Percentiles rank a stretch among this genome's conserved stretches.
phyloP scores from a whole-genome alignment of 163 green algal genomes.

The Scenedesmus sp. region DNA sequence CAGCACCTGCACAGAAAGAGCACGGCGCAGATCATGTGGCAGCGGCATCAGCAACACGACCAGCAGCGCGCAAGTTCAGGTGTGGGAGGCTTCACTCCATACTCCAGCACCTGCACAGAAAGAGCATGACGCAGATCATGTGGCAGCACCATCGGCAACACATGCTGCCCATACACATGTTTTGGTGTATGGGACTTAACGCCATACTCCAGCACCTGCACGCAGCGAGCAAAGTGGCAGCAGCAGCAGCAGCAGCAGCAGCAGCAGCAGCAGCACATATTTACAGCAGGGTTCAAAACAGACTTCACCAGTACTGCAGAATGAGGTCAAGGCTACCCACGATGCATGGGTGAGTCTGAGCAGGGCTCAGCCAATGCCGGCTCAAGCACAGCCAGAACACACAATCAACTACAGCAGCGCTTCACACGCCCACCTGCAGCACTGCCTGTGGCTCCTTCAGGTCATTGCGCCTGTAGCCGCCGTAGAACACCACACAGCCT shows the following conservation, averaged over 20 bases:
- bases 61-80: neutral
- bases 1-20: constrained; percentile 22
- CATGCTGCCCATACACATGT: neutral
- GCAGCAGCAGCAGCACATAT: neutral
- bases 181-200: neutral
- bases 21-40: no score
- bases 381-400: neutral
- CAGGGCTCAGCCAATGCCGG: no score
- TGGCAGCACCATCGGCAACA: neutral
- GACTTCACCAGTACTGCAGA: no score
- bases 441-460: constrained; percentile 16
- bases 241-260: neutral
- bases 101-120: neutral
- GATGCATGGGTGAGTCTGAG: no score
- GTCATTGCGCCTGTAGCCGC: constrained; percentile 20
- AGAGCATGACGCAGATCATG: no score
- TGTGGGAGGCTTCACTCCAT: neutral
- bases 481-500: constrained; percentile 20
- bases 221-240: neutral
- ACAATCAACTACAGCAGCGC: neutral
- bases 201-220: neutral
- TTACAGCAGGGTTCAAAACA: no score
- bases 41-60: neutral
- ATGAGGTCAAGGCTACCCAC: no score
- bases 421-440: constrained; percentile 22